Conservation (phyloP, 2,329 filamentous ascomycete genomes). For the Aspergillus nomiae region DNA sequence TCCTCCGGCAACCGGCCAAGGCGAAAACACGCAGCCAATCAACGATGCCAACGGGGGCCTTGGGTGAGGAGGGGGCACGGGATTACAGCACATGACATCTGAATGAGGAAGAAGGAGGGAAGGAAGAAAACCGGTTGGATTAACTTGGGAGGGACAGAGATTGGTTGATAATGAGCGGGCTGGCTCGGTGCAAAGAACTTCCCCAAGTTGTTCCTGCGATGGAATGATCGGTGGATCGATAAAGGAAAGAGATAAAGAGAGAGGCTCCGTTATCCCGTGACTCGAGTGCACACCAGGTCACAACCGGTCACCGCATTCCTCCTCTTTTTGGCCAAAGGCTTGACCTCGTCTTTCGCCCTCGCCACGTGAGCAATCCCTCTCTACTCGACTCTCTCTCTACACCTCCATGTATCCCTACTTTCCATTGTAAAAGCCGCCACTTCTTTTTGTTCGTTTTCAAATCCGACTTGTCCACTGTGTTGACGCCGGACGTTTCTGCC, state of each 20-base stretch:
- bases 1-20: slow-evolving; percentile 22
- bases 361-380: slow-evolving; percentile 46
- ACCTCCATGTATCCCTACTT: slow-evolving; percentile 32
- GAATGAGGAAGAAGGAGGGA: slow-evolving; percentile 18
- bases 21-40: slow-evolving; percentile 29
- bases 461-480: slow-evolving; percentile 18
- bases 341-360: slow-evolving; percentile 25
- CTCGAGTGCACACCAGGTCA: slow-evolving; percentile 28
- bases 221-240: neutral
- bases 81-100: slow-evolving; percentile 41
- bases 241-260: neutral
- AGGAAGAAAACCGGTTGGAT: slow-evolving; percentile 19
- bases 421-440: slow-evolving; percentile 26
- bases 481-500: slow-evolving; percentile 9
- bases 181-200: neutral
- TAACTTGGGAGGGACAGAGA: neutral
- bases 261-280: slow-evolving; percentile 34
- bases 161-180: slow-evolving; percentile 8
- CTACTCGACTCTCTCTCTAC: slow-evolving; percentile 35
- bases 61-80: slow-evolving; percentile 38
- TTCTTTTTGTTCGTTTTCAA: slow-evolving; percentile 22
- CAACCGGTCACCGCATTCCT: slow-evolving; percentile 22
- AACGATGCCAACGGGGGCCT: slow-evolving; percentile 12
- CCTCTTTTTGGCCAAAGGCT: slow-evolving; percentile 21
- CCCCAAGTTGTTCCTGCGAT: neutral